phyloP scores from a whole-genome alignment of 805 yeast genomes.

The Wickerhamomyces pijperi region DNA sequence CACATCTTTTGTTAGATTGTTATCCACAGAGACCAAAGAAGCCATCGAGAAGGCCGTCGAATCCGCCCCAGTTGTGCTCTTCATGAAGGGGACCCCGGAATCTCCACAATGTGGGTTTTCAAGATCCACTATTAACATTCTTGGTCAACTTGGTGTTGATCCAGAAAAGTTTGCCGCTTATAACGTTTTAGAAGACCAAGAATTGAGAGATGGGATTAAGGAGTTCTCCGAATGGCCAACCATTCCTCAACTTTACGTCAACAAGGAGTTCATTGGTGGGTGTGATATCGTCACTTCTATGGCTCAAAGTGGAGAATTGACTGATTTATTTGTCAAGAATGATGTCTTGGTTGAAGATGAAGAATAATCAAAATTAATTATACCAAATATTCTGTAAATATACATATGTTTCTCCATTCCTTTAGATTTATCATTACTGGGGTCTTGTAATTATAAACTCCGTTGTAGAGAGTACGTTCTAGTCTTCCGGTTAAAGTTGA shows the following conservation, averaged over 20 bases:
- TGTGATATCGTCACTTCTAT: slow-evolving; percentile 89
- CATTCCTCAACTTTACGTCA: slow-evolving; percentile 88
- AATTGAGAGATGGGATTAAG: slow-evolving; percentile 88
- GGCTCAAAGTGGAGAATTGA: slow-evolving; percentile 87
- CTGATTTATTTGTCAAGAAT: slow-evolving; percentile 70
- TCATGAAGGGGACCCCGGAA: slow-evolving; percentile 98
- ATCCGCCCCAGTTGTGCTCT: slow-evolving; percentile 89
- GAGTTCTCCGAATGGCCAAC: slow-evolving; percentile 98
- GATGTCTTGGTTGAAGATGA: slow-evolving; percentile 44
- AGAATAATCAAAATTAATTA: neutral
- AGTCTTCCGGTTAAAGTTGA: neutral
- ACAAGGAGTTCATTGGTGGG: slow-evolving; percentile 91
- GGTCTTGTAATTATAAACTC: neutral
- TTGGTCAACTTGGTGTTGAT: slow-evolving; percentile 96
- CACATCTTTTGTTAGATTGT: slow-evolving; percentile 25
- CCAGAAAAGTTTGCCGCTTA: slow-evolving; percentile 95
- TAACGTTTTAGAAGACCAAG: slow-evolving; percentile 90
- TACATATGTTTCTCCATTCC: neutral
- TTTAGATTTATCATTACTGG: neutral
- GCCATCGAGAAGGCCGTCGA: slow-evolving; percentile 82
- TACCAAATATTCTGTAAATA: neutral
- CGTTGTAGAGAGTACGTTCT: neutral
- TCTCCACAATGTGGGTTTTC: slow-evolving; percentile 98
- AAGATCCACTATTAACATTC: slow-evolving; percentile 82
- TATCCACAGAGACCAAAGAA: slow-evolving; percentile 67